Conservation (phyloP, 768 basidiomycete genomes). For the Suillus clintonianus region DNA sequence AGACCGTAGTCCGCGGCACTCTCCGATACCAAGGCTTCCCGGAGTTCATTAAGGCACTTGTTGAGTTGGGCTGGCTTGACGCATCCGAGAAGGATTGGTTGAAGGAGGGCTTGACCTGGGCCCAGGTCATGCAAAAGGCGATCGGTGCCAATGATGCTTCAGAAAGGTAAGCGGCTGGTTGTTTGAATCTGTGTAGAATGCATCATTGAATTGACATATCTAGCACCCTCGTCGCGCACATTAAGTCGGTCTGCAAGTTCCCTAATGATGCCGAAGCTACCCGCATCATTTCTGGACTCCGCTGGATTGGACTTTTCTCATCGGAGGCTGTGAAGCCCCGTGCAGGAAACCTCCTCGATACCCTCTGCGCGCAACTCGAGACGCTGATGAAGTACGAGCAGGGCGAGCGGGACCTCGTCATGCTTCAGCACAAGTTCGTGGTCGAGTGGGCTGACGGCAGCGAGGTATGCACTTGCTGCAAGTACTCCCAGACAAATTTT, state of each 20-base stretch:
- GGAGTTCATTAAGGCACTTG: constrained; percentile 86
- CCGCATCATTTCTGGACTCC: constrained; percentile 86
- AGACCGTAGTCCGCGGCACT: constrained; percentile 91
- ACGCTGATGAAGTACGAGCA: constrained; percentile 87
- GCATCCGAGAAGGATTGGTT: constrained; percentile 78
- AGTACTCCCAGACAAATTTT: background rate
- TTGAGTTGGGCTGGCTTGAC: constrained; percentile 86
- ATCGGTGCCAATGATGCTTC: constrained; percentile 64
- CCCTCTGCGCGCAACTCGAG: constrained; percentile 90
- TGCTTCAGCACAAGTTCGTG: constrained; percentile 98
- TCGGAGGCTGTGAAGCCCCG: constrained; percentile 59
- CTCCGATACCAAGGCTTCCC: constrained; percentile 97
- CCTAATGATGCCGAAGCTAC: constrained; percentile 66
- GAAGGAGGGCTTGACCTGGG: constrained; percentile 75
- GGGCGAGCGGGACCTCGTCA: constrained; percentile 93
- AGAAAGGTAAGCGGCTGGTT: constrained; percentile 55
- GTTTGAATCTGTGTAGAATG: constrained; percentile 5
- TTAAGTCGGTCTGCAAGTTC: constrained; percentile 74
- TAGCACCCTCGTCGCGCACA: constrained; percentile 72
- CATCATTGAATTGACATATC: constrained; percentile 2
- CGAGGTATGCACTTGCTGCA: constrained; percentile 42
- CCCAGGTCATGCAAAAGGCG: constrained; percentile 76
- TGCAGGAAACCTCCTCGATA: constrained; percentile 83
- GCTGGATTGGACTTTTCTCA: constrained; percentile 94
- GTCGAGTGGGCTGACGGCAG: constrained; percentile 87